Evolutionary conservation across 2,329 filamentous ascomycete species (phyloP).

Genomic region (Epichloe hybrida): DNA sequence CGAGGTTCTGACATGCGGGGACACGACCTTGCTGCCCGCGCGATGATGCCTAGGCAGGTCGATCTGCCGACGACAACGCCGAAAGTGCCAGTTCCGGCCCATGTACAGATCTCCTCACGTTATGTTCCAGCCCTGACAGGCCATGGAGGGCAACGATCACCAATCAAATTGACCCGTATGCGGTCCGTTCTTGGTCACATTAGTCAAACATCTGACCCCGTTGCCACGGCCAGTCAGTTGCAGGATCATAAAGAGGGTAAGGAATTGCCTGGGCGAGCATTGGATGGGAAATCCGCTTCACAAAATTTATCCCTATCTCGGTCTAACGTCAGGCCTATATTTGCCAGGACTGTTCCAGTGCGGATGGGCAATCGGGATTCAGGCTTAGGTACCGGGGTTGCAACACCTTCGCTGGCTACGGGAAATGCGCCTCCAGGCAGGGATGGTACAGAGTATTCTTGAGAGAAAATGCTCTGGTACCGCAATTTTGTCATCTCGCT

Average conservation of each 20-base stretch:
- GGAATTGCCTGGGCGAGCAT: neutral
- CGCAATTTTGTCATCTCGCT: no score
- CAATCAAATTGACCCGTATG: neutral
- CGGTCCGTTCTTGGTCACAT: neutral
- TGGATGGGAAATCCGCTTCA: neutral
- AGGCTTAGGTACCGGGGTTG: neutral
- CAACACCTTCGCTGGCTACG: neutral
- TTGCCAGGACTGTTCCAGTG: neutral
- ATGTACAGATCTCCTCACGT: neutral
- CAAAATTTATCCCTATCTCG: neutral
- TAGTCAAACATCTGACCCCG: neutral
- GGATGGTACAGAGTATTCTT: neutral
- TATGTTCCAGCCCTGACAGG: neutral
- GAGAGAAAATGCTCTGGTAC: neutral
- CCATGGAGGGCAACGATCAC: neutral
- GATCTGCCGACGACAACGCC: constrained; percentile 11
- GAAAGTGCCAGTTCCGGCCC: constrained; percentile 8
- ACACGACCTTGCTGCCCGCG: neutral
- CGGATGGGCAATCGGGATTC: neutral
- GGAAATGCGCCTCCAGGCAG: neutral
- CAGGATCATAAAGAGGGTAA: neutral
- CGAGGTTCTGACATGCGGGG: neutral
- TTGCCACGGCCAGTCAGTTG: neutral
- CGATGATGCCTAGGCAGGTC: neutral
- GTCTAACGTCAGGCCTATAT: neutral